Evolutionary conservation across 2,329 filamentous ascomycete genomes (phyloP), one percentile per base, ranked within the genome.

Genomic region (Epichloe sp.): DNA sequence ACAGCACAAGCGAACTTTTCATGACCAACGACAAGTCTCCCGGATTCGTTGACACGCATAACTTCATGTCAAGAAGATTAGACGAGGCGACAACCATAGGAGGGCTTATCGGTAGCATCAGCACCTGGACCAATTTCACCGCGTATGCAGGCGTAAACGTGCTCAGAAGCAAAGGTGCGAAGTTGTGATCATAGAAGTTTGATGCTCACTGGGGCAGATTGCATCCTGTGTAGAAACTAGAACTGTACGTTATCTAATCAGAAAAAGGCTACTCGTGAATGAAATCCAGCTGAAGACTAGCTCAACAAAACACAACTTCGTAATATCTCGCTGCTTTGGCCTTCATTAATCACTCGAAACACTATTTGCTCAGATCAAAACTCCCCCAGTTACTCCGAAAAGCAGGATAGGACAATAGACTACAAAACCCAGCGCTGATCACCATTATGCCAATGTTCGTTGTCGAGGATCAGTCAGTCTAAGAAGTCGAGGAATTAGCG

Each of bases 1-100:
- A 81, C 59, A 88, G 88, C 48, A 80, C 83, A 36, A 78, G 84
- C 51, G 93, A 98, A 69, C 73, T 96, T 5, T 95, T 90, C 69
- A 96, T 97, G 89, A 96, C 89, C 21, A 89, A 85, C 53, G 93
- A 97, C 67, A 75, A 73, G 54, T 89, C 84, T 4, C 70, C 76
- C 0, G 80, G 79, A n/a, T 93, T 86, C 60, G 65, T 63, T 10
- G 86, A 90, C 55, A 97, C 93, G 3, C 82, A 83, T 57, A 75
- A 79, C 10, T 98, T 97, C 64, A 71, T 97, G 49, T 78, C 83
- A 51, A 77, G 88, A 43, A 77, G 91, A 54, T 69, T 95, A 51
- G 75, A 80, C 53, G 90, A 94, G 69, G 72, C 79, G 35, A 74
- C 78, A 58, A 76, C 71, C 4, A 57, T 89, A 3, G 82, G 84